Evolutionary conservation across 1,284 basidiomycete genomes (phyloP).

Genomic region (Abortiporus biennis): DNA sequence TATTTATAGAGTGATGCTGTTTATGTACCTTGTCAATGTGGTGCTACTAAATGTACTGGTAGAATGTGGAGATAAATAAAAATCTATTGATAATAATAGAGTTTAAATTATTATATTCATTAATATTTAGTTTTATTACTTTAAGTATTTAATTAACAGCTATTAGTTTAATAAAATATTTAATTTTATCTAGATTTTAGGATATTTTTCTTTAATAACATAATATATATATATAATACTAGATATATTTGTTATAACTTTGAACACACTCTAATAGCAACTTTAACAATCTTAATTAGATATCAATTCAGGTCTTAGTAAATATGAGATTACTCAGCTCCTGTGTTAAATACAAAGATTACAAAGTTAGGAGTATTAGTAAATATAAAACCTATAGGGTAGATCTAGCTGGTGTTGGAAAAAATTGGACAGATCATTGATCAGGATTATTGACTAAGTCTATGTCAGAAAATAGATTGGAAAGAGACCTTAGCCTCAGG

Average conservation of each 20-base stretch:
- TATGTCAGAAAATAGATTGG: not conserved
- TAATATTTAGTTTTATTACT: not conserved
- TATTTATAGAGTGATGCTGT: slow-evolving; percentile 26
- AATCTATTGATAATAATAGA: not conserved
- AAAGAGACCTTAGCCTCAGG: not conserved
- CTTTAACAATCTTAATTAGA: not conserved
- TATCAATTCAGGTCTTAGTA: not conserved
- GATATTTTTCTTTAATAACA: not conserved
- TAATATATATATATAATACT: not conserved
- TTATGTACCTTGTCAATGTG: slow-evolving; percentile 21
- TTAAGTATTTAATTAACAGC: not conserved
- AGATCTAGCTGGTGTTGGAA: not conserved
- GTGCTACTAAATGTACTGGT: slow-evolving; percentile 29
- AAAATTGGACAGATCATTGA: not conserved
- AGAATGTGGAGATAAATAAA: slow-evolving; percentile 24
- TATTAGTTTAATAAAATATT: not conserved
- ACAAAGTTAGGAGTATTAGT: not conserved
- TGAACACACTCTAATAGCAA: not conserved
- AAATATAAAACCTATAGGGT: not conserved
- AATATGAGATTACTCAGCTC: not conserved
- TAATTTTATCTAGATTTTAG: not conserved
- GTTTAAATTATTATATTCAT: not conserved
- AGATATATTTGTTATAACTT: not conserved
- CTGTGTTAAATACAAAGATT: not conserved
- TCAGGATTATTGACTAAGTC: not conserved